phyloP scores from a whole-genome alignment of 2,329 filamentous ascomycete genomes.

The Colletotrichum nymphaeae region DNA sequence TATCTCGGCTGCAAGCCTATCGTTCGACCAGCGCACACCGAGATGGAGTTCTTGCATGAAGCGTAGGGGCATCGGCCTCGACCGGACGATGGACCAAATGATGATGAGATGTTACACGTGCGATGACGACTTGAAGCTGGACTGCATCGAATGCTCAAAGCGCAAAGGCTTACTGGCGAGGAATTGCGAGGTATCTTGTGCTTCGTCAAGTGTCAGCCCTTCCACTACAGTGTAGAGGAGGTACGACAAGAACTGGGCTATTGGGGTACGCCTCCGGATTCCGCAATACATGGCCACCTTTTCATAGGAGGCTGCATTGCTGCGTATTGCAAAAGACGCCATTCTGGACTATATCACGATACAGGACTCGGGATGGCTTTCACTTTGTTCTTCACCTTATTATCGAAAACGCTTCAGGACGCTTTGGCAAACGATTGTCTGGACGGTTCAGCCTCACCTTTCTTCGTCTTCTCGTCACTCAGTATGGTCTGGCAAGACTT shows the following conservation, averaged over 20 bases:
- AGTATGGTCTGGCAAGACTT: conserved; percentile 21
- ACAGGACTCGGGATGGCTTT: conserved; percentile 63
- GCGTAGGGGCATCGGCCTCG: conserved; percentile 20
- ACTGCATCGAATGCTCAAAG: conserved; percentile 35
- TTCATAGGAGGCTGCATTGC: conserved; percentile 44
- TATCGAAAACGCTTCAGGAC: conserved; percentile 26
- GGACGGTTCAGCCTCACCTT: conserved; percentile 24
- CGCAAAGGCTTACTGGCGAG: conserved; percentile 40
- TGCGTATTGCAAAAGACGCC: conserved; percentile 50
- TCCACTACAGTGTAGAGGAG: conserved; percentile 2
- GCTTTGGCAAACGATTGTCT: conserved; percentile 17
- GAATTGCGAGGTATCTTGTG: conserved; percentile 24
- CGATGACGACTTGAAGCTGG: conserved; percentile 36
- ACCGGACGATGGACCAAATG: conserved; percentile 25
- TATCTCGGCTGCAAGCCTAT: conserved; percentile 26
- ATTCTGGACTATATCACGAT: conserved; percentile 62
- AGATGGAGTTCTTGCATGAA: conserved; percentile 43
- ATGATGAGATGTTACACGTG: conserved; percentile 37
- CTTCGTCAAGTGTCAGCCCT: conserved; percentile 1
- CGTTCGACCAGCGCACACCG: conserved; percentile 41
- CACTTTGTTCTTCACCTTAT: conserved; percentile 48
- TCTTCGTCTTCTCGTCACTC: conserved; percentile 33
- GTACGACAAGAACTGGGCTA: conserved; percentile 1
- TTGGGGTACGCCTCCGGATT: conserved; percentile 19
- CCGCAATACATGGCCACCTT: conserved; percentile 18